phyloP scores from a whole-genome alignment of 2,329 filamentous ascomycete genomes.

The Alternaria conjuncta region DNA sequence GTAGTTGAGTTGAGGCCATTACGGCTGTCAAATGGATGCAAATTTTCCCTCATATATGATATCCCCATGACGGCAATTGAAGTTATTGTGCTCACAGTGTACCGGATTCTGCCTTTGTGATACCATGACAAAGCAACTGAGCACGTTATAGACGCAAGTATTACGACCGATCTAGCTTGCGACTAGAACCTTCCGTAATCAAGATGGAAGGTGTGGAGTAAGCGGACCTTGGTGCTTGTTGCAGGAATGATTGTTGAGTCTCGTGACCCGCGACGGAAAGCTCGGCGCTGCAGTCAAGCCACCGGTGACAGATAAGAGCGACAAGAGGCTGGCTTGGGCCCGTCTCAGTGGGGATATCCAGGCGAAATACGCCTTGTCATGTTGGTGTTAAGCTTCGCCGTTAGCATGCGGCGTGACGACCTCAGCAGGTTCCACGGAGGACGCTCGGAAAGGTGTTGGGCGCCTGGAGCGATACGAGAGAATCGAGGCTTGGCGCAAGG shows the following conservation, averaged over 20 bases:
- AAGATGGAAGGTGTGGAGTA: slow-evolving; percentile 5
- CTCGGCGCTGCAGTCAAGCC: slow-evolving; percentile 25
- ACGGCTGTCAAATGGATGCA: not conserved
- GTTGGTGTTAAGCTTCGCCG: slow-evolving; percentile 34
- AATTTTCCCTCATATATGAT: not conserved
- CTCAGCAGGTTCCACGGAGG: slow-evolving; percentile 11
- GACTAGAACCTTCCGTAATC: slow-evolving; percentile 9
- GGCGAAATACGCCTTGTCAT: slow-evolving; percentile 19
- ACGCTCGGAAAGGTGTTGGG: slow-evolving; percentile 1
- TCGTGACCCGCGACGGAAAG: slow-evolving; percentile 23
- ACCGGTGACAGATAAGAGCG: slow-evolving; percentile 22
- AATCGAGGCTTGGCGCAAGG: slow-evolving; percentile 23
- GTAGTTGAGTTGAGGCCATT: not conserved
- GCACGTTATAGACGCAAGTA: not conserved
- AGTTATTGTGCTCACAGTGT: not conserved
- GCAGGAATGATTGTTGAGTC: slow-evolving; percentile 23
- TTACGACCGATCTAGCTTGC: not conserved
- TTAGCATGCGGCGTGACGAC: slow-evolving; percentile 21
- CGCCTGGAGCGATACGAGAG: slow-evolving; percentile 5
- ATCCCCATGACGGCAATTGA: not conserved
- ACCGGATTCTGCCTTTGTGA: not conserved
- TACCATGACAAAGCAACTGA: not conserved
- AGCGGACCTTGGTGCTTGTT: not conserved
- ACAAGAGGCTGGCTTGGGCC: slow-evolving; percentile 25
- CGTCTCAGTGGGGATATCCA: slow-evolving; percentile 13